Evolutionary conservation across 495 filamentous ascomycete genomes (phyloP).

Genomic region (Neurospora terricola): DNA sequence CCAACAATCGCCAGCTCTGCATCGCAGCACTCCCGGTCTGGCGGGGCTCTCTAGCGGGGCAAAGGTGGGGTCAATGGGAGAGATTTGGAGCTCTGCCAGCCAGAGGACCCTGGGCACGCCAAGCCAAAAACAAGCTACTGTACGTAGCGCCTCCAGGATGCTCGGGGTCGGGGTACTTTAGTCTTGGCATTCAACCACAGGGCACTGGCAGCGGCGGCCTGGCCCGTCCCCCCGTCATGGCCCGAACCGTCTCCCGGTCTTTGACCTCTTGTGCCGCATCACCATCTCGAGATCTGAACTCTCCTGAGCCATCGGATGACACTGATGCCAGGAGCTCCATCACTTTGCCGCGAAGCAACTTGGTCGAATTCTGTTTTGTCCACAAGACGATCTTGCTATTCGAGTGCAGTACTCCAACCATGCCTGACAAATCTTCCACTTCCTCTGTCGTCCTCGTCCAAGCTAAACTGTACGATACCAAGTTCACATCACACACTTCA

Average conservation of each 20-base stretch:
- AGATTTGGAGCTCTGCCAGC: neutral
- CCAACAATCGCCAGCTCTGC: neutral
- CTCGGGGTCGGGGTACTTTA: neutral
- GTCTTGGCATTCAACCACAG: neutral
- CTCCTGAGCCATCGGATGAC: too few relatives aligned
- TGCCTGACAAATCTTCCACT: too few relatives aligned
- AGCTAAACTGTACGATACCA: too few relatives aligned
- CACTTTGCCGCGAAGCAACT: neutral
- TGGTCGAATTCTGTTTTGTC: neutral
- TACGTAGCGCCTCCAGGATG: neutral
- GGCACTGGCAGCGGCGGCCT: neutral
- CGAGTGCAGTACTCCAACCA: too few relatives aligned
- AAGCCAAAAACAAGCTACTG: neutral
- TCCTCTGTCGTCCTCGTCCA: too few relatives aligned
- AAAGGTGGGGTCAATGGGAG: neutral
- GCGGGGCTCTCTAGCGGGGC: neutral
- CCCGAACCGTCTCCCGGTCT: neutral
- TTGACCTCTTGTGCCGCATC: neutral
- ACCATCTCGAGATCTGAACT: neutral
- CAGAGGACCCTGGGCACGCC: neutral
- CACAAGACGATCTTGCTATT: neutral
- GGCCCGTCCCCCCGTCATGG: neutral
- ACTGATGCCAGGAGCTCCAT: too few relatives aligned
- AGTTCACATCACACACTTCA: neutral
- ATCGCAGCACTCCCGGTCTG: neutral